Base-by-base conservation (phyloP, 208 protist genomes). In the Acanthamoeba triangularis region DNA sequence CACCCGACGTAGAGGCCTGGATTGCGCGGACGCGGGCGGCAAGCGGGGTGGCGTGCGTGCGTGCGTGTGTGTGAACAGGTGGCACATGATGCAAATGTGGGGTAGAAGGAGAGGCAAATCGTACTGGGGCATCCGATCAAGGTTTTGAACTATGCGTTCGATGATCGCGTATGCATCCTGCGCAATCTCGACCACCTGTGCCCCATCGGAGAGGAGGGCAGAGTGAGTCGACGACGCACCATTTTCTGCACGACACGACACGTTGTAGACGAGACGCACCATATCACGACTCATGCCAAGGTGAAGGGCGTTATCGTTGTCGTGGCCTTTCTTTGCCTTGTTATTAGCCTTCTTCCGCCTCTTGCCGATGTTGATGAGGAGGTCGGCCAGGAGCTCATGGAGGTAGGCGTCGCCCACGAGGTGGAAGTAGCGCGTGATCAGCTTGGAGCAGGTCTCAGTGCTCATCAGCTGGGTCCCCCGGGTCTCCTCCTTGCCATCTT, bases 351-450 rank as follows among this genome's bases (percentile, higher is more conserved):
- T 85, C 25, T 33, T 52, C 11, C 78, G 37, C n/a, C 72, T 80
- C 25, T 85, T 56, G 35, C 78, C 78, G 5, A 85, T 85, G 47
- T 52, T 11, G 28, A 59, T 59, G 25, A 85, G 44, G 11, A 59
- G 41, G 14, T 20, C 16, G 78, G 78, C 14, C 30, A 85, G 78
- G 25, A 85, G 78, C 13, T 85, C 78, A 7, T 85, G 78, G 7
- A 85, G 78, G 78, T 85, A 85, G 78, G 78, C 35, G 30, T 85
- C 78, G 78, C 78, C 78, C 28, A 56, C 44, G 28, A 85, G 78
- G n/a, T 85, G 78, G 44, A 85, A 61, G 47, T 61, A 85, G 44
- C 78, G 44, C 23, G 78, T 85, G 30, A 85, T n/a, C 18, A 85
- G 47, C 47, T 85, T 85, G 41, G 78, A 85, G 78, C 78, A 85